Evolutionary conservation across 371 early-diverging fungal species (phyloP).

Genomic region (Dichotomocladium elegans): DNA sequence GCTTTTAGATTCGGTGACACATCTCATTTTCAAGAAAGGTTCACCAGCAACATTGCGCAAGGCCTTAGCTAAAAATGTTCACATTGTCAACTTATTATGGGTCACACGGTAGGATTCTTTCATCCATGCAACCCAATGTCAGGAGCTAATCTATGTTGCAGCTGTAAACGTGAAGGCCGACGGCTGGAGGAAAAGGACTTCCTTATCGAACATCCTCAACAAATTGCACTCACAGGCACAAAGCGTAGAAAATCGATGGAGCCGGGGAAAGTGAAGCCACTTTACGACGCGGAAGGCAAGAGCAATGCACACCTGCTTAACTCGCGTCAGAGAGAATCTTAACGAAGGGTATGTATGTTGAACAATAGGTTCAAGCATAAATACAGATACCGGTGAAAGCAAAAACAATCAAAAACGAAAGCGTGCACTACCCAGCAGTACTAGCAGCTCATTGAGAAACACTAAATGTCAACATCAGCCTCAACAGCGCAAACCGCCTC

Average conservation of each 20-base stretch:
- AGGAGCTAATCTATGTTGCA: too few relatives aligned
- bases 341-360: not conserved
- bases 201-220: constrained; percentile 29
- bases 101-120: constrained; percentile 30
- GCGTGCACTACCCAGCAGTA: too few relatives aligned
- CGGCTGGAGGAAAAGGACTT: constrained; percentile 34
- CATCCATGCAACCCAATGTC: too few relatives aligned
- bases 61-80: constrained; percentile 24
- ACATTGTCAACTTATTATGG: constrained; percentile 39
- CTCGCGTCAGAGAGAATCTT: too few relatives aligned
- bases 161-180: constrained; percentile 32
- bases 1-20: constrained; percentile 40
- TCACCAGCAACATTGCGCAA: constrained; percentile 36
- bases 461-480: too few relatives aligned
- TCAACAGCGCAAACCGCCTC: too few relatives aligned
- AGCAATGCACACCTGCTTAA: too few relatives aligned
- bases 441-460: too few relatives aligned
- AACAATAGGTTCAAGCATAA: too few relatives aligned
- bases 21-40: constrained; percentile 46
- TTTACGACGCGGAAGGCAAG: too few relatives aligned
- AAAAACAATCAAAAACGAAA: too few relatives aligned
- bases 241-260: constrained; percentile 46
- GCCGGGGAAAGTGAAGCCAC: constrained; percentile 36
- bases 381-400: too few relatives aligned
- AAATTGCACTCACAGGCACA: constrained; percentile 18